Conservation (phyloP, 2,329 filamentous ascomycete species). For the Fusarium armeniacum region DNA sequence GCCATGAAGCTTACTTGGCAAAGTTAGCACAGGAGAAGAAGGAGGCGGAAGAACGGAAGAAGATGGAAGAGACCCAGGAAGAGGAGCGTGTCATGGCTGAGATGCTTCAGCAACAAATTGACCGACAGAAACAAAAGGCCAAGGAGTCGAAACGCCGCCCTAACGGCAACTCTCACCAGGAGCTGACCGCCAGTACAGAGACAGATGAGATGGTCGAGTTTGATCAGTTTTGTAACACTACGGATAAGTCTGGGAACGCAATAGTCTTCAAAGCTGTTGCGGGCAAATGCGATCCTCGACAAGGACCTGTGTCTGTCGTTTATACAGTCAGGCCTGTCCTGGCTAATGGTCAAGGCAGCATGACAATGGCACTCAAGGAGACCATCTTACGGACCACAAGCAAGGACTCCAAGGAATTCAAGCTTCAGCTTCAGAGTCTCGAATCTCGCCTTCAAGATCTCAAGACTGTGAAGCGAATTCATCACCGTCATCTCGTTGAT, state of each 20-base stretch:
- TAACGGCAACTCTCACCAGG: conserved; percentile 52
- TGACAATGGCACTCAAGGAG: conserved; percentile 81
- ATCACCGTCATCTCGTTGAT: conserved; percentile 82
- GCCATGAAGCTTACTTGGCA: conserved; percentile 80
- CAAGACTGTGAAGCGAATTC: conserved; percentile 79
- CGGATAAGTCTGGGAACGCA: conserved; percentile 73
- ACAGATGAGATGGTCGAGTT: conserved; percentile 67
- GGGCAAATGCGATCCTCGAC: conserved; percentile 75
- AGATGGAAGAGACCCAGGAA: conserved; percentile 71
- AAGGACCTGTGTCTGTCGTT: conserved; percentile 75
- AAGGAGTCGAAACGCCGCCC: conserved; percentile 73
- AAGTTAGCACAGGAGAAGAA: conserved; percentile 70
- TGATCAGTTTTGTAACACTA: conserved; percentile 75
- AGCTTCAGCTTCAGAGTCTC: conserved; percentile 80
- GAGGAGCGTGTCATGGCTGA: conserved; percentile 78
- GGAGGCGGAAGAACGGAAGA: conserved; percentile 66
- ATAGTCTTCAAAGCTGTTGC: conserved; percentile 79
- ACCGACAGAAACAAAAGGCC: conserved; percentile 73
- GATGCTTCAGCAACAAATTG: conserved; percentile 80
- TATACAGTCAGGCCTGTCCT: conserved; percentile 80
- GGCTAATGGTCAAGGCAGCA: conserved; percentile 66
- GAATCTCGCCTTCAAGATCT: conserved; percentile 82
- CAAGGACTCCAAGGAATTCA: conserved; percentile 74
- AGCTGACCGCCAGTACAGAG: conserved; percentile 50
- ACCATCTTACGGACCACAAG: conserved; percentile 69